These are phyloP conservation scores for Syncephalastrum racemosum DNA, from an alignment of 371 early-diverging fungal genomes.

Conservation along the genomic window DNA sequence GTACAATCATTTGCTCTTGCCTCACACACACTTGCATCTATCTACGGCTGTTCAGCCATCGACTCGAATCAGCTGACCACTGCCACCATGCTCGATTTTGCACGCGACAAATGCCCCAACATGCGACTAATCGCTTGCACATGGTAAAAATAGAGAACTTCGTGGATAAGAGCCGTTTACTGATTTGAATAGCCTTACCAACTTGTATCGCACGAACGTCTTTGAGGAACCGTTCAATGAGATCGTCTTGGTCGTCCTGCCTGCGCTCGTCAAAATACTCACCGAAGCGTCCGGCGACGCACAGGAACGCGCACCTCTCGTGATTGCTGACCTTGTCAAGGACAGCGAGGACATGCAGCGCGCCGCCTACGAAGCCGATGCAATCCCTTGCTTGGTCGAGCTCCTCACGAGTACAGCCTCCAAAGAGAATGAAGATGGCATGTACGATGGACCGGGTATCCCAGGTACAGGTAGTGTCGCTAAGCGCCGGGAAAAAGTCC, in stretches of 20 bases:
- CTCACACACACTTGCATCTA: background rate
- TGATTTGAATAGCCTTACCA: constrained; percentile 55
- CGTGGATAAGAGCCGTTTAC: background rate
- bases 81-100: constrained; percentile 61
- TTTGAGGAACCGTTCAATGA: constrained; percentile 61
- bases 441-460: constrained; percentile 29
- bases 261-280: constrained; percentile 77
- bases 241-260: constrained; percentile 61
- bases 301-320: constrained; percentile 70
- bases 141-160: constrained; percentile 46
- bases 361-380: constrained; percentile 78
- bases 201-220: constrained; percentile 64
- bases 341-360: constrained; percentile 79
- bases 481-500: constrained; percentile 61
- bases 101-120: constrained; percentile 59
- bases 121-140: constrained; percentile 73
- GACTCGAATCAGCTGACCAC: constrained; percentile 34
- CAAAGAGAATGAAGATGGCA: constrained; percentile 45
- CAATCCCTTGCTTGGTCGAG: constrained; percentile 68
- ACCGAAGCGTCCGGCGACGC: constrained; percentile 53
- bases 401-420: constrained; percentile 48
- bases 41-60: constrained; percentile 15
- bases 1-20: background rate
- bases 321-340: constrained; percentile 73
- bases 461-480: constrained; percentile 52